These are phyloP conservation scores for Mortierella antarctica DNA, from an alignment of 192 early-diverging fungal species.

Conservation along the genomic window DNA sequence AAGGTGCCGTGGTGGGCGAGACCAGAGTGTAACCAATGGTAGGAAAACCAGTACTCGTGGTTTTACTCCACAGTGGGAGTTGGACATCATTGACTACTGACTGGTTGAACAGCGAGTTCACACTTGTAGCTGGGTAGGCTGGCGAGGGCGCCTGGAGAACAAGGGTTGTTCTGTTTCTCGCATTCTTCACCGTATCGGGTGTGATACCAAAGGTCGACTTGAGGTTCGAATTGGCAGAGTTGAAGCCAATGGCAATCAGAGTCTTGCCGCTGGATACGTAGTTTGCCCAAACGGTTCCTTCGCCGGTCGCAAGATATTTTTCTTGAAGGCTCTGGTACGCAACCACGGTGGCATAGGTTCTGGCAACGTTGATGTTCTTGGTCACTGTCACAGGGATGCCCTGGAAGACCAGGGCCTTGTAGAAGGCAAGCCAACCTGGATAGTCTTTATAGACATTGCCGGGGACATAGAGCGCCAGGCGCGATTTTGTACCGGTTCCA, in stretches of 20 bases:
- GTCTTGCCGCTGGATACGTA: constrained; percentile 12
- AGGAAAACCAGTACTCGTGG: not conserved
- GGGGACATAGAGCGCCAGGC: constrained; percentile 20
- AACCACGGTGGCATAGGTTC: constrained; percentile 3
- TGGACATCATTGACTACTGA: not conserved
- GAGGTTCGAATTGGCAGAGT: not conserved
- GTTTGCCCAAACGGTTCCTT: constrained; percentile 6
- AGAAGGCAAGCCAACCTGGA: constrained; percentile 24
- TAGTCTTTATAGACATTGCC: constrained; percentile 10
- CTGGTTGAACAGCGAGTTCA: no score
- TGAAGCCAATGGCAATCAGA: constrained; percentile 11
- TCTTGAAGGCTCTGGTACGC: constrained; percentile 20
- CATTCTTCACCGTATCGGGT: not conserved
- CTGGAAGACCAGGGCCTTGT: constrained; percentile 23
- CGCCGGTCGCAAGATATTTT: constrained; percentile 2
- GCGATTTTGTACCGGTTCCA: constrained; percentile 12
- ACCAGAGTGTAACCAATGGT: constrained; percentile 14
- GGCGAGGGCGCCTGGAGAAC: not conserved
- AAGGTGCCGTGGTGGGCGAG: not conserved
- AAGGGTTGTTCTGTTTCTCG: not conserved
- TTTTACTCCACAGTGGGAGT: constrained; percentile 4
- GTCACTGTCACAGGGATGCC: constrained; percentile 27
- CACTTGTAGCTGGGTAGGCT: not conserved
- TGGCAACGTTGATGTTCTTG: constrained; percentile 14
- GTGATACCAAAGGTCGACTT: constrained; percentile 5